These are phyloP conservation scores for Cadophora malorum DNA, from an alignment of 2,329 filamentous ascomycete genomes.

Conservation along the genomic window DNA sequence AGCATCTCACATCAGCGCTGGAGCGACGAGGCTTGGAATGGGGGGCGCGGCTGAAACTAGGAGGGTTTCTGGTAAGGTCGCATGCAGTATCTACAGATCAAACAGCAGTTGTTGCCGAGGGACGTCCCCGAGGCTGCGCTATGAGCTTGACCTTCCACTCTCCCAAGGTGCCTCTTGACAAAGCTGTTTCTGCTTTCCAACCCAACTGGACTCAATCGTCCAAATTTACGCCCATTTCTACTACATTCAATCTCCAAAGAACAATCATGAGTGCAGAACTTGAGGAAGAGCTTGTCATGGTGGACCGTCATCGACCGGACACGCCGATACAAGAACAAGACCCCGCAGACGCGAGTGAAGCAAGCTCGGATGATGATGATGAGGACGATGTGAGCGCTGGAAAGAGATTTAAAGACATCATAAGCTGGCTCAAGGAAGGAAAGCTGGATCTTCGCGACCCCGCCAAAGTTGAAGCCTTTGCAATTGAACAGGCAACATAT, in stretches of 20 bases:
- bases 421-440: conserved; percentile 22
- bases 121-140: background rate
- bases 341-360: conserved; percentile 3
- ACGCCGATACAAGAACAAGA: conserved; percentile 7
- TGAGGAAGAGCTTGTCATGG: conserved; percentile 18
- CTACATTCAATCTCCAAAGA: background rate
- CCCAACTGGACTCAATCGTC: background rate
- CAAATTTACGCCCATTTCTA: background rate
- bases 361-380: conserved; percentile 21
- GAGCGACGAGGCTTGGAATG: background rate
- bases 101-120: conserved; percentile 8
- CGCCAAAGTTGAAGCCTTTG: conserved; percentile 17
- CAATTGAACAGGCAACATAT: background rate
- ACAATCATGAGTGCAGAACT: conserved; percentile 1
- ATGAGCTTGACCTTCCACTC: background rate
- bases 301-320: conserved; percentile 12
- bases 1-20: conserved; percentile 5
- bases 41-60: background rate
- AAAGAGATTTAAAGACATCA: conserved; percentile 25
- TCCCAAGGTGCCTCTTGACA: background rate
- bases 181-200: background rate
- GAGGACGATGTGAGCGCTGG: conserved; percentile 24
- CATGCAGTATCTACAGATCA: background rate
- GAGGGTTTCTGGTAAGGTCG: background rate
- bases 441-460: conserved; percentile 18